Evolutionary conservation across 768 basidiomycete genomes (phyloP).

Genomic region (Leccinum uliginosum): DNA sequence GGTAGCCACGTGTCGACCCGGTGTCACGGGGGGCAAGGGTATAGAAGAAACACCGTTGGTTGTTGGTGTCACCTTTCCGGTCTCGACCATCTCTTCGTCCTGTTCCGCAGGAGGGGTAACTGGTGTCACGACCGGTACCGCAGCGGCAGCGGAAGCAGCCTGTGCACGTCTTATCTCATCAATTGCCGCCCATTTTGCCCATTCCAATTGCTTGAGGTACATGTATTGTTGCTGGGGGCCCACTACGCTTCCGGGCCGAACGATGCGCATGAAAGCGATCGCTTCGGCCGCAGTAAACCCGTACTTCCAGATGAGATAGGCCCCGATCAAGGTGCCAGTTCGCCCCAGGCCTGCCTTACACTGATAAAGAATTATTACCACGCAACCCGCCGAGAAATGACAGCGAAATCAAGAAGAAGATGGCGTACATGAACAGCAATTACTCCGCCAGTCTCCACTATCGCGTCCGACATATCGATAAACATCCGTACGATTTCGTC

Average conservation of each 20-base stretch:
- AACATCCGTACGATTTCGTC: constrained; percentile 93
- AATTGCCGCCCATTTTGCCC: constrained; percentile 88
- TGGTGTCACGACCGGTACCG: constrained; percentile 57
- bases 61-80: constrained; percentile 36
- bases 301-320: constrained; percentile 98
- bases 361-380: constrained; percentile 37
- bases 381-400: constrained; percentile 12
- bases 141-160: constrained; percentile 37
- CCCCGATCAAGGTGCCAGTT: constrained; percentile 95
- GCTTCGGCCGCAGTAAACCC: constrained; percentile 95
- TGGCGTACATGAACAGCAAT: constrained; percentile 81
- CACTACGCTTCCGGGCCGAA: constrained; percentile 90
- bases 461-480: constrained; percentile 76
- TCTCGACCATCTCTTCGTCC: constrained; percentile 56
- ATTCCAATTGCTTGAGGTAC: constrained; percentile 91
- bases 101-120: constrained; percentile 78
- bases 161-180: constrained; percentile 62
- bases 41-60: constrained; percentile 15
- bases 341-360: constrained; percentile 96
- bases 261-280: constrained; percentile 97
- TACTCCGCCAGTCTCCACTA: constrained; percentile 73
- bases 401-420: constrained; percentile 7
- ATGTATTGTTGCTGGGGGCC: constrained; percentile 93
- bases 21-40: constrained; percentile 71
- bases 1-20: constrained; percentile 67